Base-by-base conservation (phyloP, 441 rosid genomes). In the Bruguiera hainesii region DNA sequence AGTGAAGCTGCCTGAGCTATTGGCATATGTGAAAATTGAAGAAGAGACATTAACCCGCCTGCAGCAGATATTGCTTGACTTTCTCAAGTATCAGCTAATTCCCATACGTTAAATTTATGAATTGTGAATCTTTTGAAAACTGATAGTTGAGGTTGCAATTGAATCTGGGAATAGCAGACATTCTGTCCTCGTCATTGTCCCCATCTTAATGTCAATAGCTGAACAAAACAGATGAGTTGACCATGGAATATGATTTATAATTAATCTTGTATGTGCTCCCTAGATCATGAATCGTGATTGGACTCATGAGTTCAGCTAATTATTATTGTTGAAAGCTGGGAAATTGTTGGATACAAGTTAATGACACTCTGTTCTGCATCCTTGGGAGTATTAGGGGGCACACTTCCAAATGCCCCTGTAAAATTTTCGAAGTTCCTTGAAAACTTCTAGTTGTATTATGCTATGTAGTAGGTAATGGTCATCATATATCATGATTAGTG, bases 1-100 rank as follows among this genome's bases (percentile, higher is more conserved):
- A 95, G 99, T 95, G 64, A 95, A 95, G 77, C 83, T 95, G 53
- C 99, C 98, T 2, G 97, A 92, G 84, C 85, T 95, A 64, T 71
- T 95, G 75, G 81, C 90, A 62, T 87, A 85, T 69, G 95, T 87
- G 64, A 89, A 87, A 79, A 89, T 95, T 58, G 99, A 90, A 81
- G 99, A 92, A 77, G 99, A 95, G 70, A 90, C 98, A 49, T 72
- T 89, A 77, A 84, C 64, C 49, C 80, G 84, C 57, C 62, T 95
- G 87, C 98, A 95, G 76, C 98, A 86, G 86, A 92, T 83, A 70
- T 75, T 95, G 71, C 79, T 81, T 29, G 96, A 95, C 83, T 86
- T 92, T 67, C 96, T 95, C 87, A 92, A 90, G 99, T 95, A 86
- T 21, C 25, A 33, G 10, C 62, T 63, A 59, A 28, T 58, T 69